A percentile compares a stretch with the other conserved stretches of the same genome.
Evolutionary conservation across 1,284 basidiomycete genomes (phyloP).

Genomic region (Agaricales sp.): DNA sequence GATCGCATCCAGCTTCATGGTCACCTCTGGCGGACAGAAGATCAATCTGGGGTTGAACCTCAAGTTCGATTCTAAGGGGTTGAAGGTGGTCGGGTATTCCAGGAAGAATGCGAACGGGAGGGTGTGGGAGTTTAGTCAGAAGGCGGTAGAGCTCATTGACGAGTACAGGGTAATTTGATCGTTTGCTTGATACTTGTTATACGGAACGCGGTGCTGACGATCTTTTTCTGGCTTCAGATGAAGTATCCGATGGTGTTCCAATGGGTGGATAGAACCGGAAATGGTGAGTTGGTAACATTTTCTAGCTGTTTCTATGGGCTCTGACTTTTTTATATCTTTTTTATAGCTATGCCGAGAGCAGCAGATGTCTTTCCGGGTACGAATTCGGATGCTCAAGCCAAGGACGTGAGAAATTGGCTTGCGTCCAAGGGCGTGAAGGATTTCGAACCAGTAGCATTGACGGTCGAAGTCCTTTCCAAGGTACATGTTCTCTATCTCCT

Average conservation of each 20-base stretch:
- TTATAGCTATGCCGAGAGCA: conserved; percentile 62
- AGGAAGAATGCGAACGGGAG: conserved; percentile 57
- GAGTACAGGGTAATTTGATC: conserved; percentile 65
- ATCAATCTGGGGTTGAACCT: conserved; percentile 88
- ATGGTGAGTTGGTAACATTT: conserved; percentile 41
- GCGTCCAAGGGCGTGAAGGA: conserved; percentile 80
- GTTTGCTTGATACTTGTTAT: background rate
- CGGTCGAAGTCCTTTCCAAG: conserved; percentile 87
- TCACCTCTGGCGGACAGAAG: conserved; percentile 71
- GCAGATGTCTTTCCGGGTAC: conserved; percentile 61
- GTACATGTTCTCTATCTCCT: conserved; percentile 29
- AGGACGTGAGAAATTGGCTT: conserved; percentile 80
- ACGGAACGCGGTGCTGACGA: background rate
- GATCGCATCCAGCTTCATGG: conserved; percentile 91
- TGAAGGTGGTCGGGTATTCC: conserved; percentile 94
- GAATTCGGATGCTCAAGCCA: conserved; percentile 64
- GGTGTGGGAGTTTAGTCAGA: conserved; percentile 93
- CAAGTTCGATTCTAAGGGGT: conserved; percentile 93
- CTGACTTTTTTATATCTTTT: conserved; percentile 11
- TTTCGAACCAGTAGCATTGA: conserved; percentile 88
- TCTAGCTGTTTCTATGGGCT: background rate
- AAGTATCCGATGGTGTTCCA: conserved; percentile 79
- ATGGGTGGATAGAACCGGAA: conserved; percentile 54
- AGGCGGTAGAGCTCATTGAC: conserved; percentile 70
- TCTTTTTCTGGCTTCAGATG: conserved; percentile 24